Percentiles rank a stretch among this genome's conserved stretches.
Conservation (phyloP, 2,329 filamentous ascomycete species). For the Exophiala viscosa region DNA sequence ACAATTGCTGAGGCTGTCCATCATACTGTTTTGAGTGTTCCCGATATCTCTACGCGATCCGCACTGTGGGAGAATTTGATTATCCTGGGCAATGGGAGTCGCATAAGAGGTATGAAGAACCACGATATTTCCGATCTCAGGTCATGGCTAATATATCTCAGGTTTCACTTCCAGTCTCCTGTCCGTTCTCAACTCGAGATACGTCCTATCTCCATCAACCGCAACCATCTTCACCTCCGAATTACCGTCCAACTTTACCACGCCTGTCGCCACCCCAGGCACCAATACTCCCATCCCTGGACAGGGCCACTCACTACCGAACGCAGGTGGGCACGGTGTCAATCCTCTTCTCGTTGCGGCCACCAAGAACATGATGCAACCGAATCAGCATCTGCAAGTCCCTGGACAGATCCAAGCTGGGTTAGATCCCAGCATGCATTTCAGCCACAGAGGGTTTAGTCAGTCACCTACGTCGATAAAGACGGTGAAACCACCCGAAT, state of each 20-base stretch:
- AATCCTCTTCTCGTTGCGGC: slow-evolving; percentile 91
- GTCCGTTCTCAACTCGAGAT: slow-evolving; percentile 72
- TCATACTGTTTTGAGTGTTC: slow-evolving; percentile 74
- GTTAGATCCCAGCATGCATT: slow-evolving; percentile 33
- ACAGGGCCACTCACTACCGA: slow-evolving; percentile 50
- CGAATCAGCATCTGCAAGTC: slow-evolving; percentile 40
- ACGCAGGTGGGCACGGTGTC: slow-evolving; percentile 60
- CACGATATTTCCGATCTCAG: slow-evolving; percentile 25
- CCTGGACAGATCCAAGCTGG: slow-evolving; percentile 33
- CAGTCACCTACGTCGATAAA: slow-evolving; percentile 84
- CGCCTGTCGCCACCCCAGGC: slow-evolving; percentile 81
- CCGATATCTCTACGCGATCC: slow-evolving; percentile 78
- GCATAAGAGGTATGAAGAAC: slow-evolving; percentile 51
- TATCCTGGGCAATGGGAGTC: slow-evolving; percentile 83
- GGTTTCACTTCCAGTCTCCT: slow-evolving; percentile 89
- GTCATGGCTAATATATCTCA: slow-evolving; percentile 43
- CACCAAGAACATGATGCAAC: slow-evolving; percentile 49
- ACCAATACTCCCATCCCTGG: slow-evolving; percentile 71
- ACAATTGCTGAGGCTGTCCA: slow-evolving; percentile 81
- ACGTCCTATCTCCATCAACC: slow-evolving; percentile 85
- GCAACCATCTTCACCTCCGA: slow-evolving; percentile 97
- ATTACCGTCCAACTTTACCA: slow-evolving; percentile 88
- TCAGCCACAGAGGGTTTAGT: slow-evolving; percentile 60
- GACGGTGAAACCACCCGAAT: slow-evolving; percentile 71
- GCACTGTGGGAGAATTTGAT: slow-evolving; percentile 89